These are phyloP conservation scores for Saccharomycopsis babjevae DNA, from an alignment of 805 yeast species.

Conservation along the genomic window DNA sequence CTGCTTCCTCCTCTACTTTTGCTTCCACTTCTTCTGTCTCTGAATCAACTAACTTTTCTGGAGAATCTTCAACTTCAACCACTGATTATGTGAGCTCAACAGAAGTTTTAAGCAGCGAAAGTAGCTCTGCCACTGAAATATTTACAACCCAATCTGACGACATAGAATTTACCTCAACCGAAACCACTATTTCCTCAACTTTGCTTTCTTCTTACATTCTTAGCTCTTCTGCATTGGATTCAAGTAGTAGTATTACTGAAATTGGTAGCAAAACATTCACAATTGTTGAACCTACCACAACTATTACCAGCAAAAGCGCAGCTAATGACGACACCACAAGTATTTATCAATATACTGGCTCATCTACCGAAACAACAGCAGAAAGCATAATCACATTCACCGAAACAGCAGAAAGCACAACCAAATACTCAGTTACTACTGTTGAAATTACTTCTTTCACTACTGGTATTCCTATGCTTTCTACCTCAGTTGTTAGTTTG, in stretches of 20 bases:
- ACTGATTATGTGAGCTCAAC: neutral
- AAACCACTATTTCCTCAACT: neutral
- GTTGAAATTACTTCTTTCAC: neutral
- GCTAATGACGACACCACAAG: too few relatives aligned
- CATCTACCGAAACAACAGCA: neutral
- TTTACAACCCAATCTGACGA: neutral
- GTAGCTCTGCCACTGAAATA: neutral
- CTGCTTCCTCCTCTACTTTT: neutral
- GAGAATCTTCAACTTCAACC: neutral
- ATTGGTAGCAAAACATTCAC: neutral
- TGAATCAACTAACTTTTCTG: neutral
- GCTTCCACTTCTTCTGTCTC: too few relatives aligned
- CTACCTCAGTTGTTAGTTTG: too few relatives aligned
- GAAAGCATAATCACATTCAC: neutral
- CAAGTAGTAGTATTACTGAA: neutral
- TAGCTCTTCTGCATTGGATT: neutral
- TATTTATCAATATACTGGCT: slow-evolving; percentile 5
- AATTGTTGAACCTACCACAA: neutral
- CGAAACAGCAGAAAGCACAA: neutral
- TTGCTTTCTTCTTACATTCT: neutral
- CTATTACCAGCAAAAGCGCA: neutral
- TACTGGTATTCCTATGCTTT: neutral
- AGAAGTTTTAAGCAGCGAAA: neutral
- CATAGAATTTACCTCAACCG: neutral
- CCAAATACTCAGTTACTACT: neutral